These are phyloP conservation scores for Bocquillonia castaneifolia DNA, from an alignment of 441 rosid species.

Conservation along the genomic window DNA sequence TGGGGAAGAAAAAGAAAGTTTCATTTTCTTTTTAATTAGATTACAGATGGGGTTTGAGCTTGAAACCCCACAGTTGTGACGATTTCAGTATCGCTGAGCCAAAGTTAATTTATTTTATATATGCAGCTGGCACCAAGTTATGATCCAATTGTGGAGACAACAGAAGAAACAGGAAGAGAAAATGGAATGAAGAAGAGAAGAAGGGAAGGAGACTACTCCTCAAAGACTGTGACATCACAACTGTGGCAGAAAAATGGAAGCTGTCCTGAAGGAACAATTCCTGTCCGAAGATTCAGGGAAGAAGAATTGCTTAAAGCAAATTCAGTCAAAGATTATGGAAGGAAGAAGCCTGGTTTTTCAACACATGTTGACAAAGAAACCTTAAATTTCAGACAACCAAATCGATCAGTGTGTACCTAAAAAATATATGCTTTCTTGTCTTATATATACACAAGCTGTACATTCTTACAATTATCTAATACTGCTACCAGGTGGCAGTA, in stretches of 20 bases:
- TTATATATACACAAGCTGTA: too few relatives aligned
- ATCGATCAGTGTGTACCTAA: slow-evolving; percentile 23
- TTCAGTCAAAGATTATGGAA: slow-evolving; percentile 30
- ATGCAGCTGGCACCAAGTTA: slow-evolving; percentile 46
- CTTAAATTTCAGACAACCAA: slow-evolving; percentile 15
- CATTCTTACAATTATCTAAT: too few relatives aligned
- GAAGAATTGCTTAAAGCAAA: slow-evolving; percentile 20
- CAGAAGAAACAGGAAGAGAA: slow-evolving; percentile 5
- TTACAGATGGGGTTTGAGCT: too few relatives aligned
- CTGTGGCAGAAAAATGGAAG: slow-evolving; percentile 47
- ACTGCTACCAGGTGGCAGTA: slow-evolving; percentile 52
- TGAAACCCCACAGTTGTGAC: background rate
- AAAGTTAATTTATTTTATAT: background rate
- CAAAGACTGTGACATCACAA: slow-evolving; percentile 28
- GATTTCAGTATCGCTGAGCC: background rate
- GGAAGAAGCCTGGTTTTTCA: slow-evolving; percentile 24
- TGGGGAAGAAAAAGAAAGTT: too few relatives aligned
- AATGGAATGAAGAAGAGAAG: slow-evolving; percentile 2
- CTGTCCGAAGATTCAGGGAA: slow-evolving; percentile 33
- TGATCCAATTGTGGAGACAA: slow-evolving; percentile 14
- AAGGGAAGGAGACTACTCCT: slow-evolving; percentile 18
- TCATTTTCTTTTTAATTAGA: too few relatives aligned
- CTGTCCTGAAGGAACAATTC: slow-evolving; percentile 51
- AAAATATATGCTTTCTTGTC: too few relatives aligned
- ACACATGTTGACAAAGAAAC: slow-evolving; percentile 11